Evolutionary conservation across 225 moss, liverwort and hornwort genomes (phyloP), one percentile per base, ranked within the genome.

Genomic region (Antitrichia curtipendula): DNA sequence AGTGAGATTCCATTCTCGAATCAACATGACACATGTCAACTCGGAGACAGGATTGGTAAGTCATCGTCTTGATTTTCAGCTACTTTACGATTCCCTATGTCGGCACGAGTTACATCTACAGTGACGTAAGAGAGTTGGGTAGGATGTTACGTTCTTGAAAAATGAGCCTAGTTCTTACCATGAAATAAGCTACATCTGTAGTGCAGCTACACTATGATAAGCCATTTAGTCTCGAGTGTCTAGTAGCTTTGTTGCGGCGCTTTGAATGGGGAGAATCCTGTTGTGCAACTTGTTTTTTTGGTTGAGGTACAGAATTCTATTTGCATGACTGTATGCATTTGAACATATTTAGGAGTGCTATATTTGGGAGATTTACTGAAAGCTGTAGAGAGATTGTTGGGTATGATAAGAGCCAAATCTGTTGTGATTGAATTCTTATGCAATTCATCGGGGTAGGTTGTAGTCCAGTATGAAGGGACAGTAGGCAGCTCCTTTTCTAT

Each of bases 21-120:
- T 98, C 89, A 96, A 96, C 63, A 98, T 96, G 98, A 96, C 94
- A 29, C 93, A 95, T 77, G 96, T 98, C 83, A 98, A 96, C 86
- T 91, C 95, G 54, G 98, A 98, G 23, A 91, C 95, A 80, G 98
- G 96, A 88, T 83, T 96, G 98, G 98, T 98, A 91, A 96, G 93
- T 86, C 58, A 23, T 82, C 20, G 41, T 12, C 31, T 85, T 24
- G 32, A 49, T 34, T 84, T 72, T 61, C 13, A 65, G 17, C 84
- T 59, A 12, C 16, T 85, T 75, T 50, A 36, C 36, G 45, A 18
- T 58, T 83, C 41, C 56, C 50, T 16, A 6, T 32, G 40, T 60
- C 32, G 31, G 43, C 32, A 19, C 20, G 7, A 80, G 20, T 43
- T 80, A 21, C 32, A 80, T 79, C 60, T 31, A 9, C 11, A 32